Evolutionary conservation across 345 rosid species (phyloP).

Genomic region (Salix dunnii): DNA sequence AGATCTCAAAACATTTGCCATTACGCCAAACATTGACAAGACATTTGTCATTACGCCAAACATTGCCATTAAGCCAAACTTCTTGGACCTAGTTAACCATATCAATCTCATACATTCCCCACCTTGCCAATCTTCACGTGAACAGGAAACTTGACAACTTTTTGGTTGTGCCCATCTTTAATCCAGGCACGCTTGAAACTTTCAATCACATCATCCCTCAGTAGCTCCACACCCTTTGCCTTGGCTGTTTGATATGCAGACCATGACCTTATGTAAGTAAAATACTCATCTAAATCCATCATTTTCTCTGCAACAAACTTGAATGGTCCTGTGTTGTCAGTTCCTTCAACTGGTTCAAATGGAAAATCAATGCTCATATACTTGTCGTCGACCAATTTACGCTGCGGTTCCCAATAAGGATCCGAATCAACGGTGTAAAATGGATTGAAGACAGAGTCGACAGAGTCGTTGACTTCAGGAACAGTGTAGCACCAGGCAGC

Average conservation of each 20-base stretch:
- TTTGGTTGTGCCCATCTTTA: conserved; percentile 36
- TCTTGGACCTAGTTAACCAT: neutral
- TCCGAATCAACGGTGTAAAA: conserved; percentile 39
- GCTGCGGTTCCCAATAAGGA: conserved; percentile 56
- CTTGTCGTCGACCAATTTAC: conserved; percentile 56
- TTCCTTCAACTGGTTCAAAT: conserved; percentile 55
- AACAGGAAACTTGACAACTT: conserved; percentile 54
- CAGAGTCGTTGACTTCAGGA: conserved; percentile 48
- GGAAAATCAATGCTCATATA: conserved; percentile 60
- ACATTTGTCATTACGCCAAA: no score
- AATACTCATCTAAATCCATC: conserved; percentile 54
- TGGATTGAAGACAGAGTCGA: conserved; percentile 48
- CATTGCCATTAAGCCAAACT: no score
- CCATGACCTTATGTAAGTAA: conserved; percentile 58
- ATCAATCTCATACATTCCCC: conserved; percentile 16
- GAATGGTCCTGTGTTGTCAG: conserved; percentile 50
- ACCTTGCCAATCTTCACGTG: conserved; percentile 62
- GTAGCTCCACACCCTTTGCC: conserved; percentile 58
- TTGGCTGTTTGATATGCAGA: conserved; percentile 71
- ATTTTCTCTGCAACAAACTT: conserved; percentile 45
- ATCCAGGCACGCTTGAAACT: conserved; percentile 54
- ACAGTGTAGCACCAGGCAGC: conserved; percentile 86
- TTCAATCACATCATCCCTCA: conserved; percentile 34
- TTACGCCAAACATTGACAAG: no score
- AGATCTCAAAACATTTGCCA: no score